Base-by-base conservation (phyloP, 495 filamentous ascomycete genomes). In the Penicillium daleae region DNA sequence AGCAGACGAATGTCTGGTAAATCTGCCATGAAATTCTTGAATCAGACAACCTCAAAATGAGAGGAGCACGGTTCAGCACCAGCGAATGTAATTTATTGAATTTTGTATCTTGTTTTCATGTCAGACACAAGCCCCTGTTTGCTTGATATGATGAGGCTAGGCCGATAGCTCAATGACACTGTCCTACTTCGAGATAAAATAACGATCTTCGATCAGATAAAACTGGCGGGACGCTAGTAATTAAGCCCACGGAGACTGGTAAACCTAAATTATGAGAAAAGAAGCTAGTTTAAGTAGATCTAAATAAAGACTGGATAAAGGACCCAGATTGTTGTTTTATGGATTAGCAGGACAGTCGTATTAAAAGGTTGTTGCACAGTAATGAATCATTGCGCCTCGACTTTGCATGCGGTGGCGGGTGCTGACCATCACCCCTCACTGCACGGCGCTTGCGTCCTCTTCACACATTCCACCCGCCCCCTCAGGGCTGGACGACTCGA, bases 351-450 rank as follows among this genome's bases (percentile, higher is more conserved):
- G 35, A 17, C 13, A 39, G 3, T 17, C 35, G n/a, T 12, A 8
- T 0, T 46, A 0, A 4, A 46, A 46, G 42, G 19, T 9, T 22
- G 42, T 46, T 9, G 9, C 21, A 46, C 42, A 46, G 40, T 17
- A 39, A 39, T 46, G 42, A 46, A 46, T 46, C 42, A 46, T 24
- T 21, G 7, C 21, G 42, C 21, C 19, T 22, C 10, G 19, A 7
- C 9, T 46, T 46, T 46, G 42, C 42, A 56, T 42, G 54, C 32
- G 54, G 54, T 56, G 54, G 54, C 54, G 42, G 54, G 54, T n/a
- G 54, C 54, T 35, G 54, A 56, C 42, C 54, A 56, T 56, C 54
- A 31, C 37, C 54, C 33, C 54, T 56, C 54, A 40, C 54, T 39
- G 21, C 54, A n/a, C 54, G 5, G 6, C 35, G 17, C 35, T 19